These are phyloP conservation scores for Rusavskia elegans DNA, from an alignment of 495 filamentous ascomycete species.

Conservation along the genomic window DNA sequence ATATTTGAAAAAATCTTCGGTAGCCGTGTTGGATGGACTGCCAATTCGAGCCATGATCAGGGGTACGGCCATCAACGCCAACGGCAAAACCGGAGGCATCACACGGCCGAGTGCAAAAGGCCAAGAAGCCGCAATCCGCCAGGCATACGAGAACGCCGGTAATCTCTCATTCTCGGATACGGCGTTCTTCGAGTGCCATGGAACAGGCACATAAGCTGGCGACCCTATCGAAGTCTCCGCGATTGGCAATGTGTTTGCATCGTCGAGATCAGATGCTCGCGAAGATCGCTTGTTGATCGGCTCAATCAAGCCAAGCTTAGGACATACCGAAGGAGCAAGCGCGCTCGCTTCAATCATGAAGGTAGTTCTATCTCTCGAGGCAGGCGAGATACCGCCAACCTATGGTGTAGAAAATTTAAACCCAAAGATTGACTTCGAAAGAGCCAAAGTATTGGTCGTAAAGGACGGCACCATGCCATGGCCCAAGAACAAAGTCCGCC, in stretches of 20 bases:
- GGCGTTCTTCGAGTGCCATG: slow-evolving; percentile 16
- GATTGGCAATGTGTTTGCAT: slow-evolving; percentile 17
- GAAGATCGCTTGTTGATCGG: background rate
- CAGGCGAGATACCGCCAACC: slow-evolving; percentile 30
- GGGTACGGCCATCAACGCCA: slow-evolving; percentile 33
- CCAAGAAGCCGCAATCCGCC: slow-evolving; percentile 10
- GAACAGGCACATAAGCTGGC: slow-evolving; percentile 11
- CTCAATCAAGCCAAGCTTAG: slow-evolving; percentile 17
- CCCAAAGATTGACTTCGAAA: slow-evolving; percentile 9
- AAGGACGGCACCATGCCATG: slow-evolving; percentile 6
- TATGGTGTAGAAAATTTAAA: slow-evolving; percentile 22
- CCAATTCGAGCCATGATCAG: slow-evolving; percentile 42
- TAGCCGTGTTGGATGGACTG: slow-evolving; percentile 32
- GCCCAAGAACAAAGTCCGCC: slow-evolving; percentile 14
- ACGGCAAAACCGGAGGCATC: slow-evolving; percentile 12
- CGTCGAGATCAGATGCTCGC: slow-evolving; percentile 8
- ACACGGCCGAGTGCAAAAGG: slow-evolving; percentile 11
- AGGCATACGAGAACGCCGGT: slow-evolving; percentile 10
- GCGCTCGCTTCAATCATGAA: slow-evolving; percentile 38
- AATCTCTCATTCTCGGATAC: slow-evolving; percentile 19
- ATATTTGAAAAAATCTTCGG: slow-evolving; percentile 38
- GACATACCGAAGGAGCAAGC: slow-evolving; percentile 27
- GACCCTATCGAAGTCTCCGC: slow-evolving; percentile 14
- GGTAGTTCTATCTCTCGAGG: slow-evolving; percentile 30
- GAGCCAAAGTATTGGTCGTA: background rate